These are phyloP conservation scores for Yarrowia bubula DNA, from an alignment of 805 yeast genomes.

Conservation along the genomic window DNA sequence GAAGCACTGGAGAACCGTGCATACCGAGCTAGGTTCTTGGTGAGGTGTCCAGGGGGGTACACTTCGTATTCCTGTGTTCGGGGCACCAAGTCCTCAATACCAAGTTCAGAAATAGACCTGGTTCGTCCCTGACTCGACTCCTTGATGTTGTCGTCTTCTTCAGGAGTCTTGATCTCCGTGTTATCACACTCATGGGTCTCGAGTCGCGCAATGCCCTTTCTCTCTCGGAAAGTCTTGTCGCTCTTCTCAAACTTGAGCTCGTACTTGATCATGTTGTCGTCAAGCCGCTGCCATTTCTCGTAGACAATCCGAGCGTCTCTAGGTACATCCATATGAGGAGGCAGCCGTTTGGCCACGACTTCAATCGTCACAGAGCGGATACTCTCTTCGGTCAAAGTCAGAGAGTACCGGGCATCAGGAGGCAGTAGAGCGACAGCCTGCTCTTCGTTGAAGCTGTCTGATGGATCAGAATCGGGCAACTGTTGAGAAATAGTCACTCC, in stretches of 20 bases:
- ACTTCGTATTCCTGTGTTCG: conserved; percentile 28
- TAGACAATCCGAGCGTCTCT: conserved; percentile 27
- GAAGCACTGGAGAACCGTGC: conserved; percentile 40
- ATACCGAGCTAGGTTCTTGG: conserved; percentile 37
- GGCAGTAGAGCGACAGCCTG: conserved; percentile 30
- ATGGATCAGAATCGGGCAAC: conserved; percentile 27
- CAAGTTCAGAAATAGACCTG: neutral
- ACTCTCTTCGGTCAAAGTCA: conserved; percentile 30
- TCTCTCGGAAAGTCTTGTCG: conserved; percentile 28
- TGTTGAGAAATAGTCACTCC: conserved; percentile 34
- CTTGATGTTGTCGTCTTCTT: conserved; percentile 6
- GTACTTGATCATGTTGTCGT: conserved; percentile 26
- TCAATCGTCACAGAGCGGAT: conserved; percentile 31
- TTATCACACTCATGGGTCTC: conserved; percentile 7
- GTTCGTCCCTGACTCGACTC: conserved; percentile 14
- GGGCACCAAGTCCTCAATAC: conserved; percentile 8
- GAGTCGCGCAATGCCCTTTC: conserved; percentile 28
- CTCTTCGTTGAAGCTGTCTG: conserved; percentile 30
- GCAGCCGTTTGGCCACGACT: conserved; percentile 13
- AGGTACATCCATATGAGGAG: conserved; percentile 30
- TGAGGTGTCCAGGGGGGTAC: conserved; percentile 36
- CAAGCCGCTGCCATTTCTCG: conserved; percentile 13
- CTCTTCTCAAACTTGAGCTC: conserved; percentile 30
- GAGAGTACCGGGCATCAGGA: conserved; percentile 29
- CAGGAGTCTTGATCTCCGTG: neutral